phyloP scores from a whole-genome alignment of 257 asterid genomes.

The Primulina eburnea region DNA sequence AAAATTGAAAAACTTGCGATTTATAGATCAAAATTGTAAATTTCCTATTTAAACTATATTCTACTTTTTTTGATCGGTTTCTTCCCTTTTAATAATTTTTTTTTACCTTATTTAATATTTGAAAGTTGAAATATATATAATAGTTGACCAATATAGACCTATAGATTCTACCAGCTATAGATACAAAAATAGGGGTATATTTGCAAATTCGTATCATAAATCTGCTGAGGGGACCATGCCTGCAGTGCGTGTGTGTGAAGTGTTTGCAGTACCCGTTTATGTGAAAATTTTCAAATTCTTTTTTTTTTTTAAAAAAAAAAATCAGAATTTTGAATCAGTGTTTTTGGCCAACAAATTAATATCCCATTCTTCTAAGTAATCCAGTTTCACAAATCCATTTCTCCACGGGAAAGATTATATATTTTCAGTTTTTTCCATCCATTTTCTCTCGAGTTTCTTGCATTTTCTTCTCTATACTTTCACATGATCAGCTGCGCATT shows the following conservation, averaged over 20 bases:
- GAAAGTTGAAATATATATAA: neutral
- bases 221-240: neutral
- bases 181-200: neutral
- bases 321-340: too few species aligned
- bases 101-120: too few species aligned
- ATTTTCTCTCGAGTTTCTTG: neutral
- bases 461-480: neutral
- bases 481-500: neutral
- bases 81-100: too few species aligned
- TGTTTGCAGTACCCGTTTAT: neutral
- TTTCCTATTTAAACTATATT: too few species aligned
- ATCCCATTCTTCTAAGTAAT: neutral
- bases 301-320: too few species aligned
- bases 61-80: too few species aligned
- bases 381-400: neutral
- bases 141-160: neutral
- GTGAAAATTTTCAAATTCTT: neutral
- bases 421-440: neutral
- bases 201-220: neutral
- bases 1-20: too few species aligned
- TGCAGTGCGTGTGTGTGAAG: constrained; percentile 2
- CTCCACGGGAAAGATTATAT: neutral
- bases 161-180: neutral
- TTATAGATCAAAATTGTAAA: too few species aligned
- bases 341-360: neutral